Conservation (phyloP, 2,329 filamentous ascomycete species). For the Eutypa lata region DNA sequence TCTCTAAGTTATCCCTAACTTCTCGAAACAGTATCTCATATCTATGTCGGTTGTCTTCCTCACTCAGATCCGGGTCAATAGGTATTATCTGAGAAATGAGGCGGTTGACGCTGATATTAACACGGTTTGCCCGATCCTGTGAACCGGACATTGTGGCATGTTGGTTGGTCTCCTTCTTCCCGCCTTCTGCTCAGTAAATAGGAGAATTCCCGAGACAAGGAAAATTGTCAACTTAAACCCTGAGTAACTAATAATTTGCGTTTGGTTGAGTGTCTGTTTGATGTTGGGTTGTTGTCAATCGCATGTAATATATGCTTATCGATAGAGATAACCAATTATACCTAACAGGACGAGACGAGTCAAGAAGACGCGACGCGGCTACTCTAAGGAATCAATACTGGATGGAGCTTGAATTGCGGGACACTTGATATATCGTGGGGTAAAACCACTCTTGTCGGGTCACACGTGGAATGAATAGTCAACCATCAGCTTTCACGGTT, state of each 20-base stretch:
- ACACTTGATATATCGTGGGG: background rate
- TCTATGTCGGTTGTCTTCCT: constrained; percentile 65
- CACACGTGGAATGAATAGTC: background rate
- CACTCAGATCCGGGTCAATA: constrained; percentile 60
- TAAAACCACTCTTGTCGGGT: background rate
- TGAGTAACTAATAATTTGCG: background rate
- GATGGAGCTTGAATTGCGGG: background rate
- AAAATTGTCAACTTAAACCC: background rate
- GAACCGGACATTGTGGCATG: constrained; percentile 50
- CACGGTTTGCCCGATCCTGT: constrained; percentile 59
- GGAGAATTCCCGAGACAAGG: constrained; percentile 5
- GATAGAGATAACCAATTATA: background rate
- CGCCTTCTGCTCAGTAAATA: too few relatives aligned
- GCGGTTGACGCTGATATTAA: constrained; percentile 75
- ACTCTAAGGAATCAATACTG: background rate
- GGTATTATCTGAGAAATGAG: constrained; percentile 74
- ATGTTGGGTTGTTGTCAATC: background rate
- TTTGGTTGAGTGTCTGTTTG: background rate
- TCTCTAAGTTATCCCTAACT: constrained; percentile 49
- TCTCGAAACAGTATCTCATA: constrained; percentile 60
- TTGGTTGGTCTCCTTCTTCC: constrained; percentile 5
- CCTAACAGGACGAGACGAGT: background rate
- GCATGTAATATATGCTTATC: background rate
- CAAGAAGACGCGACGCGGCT: too few relatives aligned
- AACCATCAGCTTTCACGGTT: background rate